Evolutionary conservation across 352 stramenopile genomes (phyloP).

Genomic region (Thalassiosira mediterranea): DNA sequence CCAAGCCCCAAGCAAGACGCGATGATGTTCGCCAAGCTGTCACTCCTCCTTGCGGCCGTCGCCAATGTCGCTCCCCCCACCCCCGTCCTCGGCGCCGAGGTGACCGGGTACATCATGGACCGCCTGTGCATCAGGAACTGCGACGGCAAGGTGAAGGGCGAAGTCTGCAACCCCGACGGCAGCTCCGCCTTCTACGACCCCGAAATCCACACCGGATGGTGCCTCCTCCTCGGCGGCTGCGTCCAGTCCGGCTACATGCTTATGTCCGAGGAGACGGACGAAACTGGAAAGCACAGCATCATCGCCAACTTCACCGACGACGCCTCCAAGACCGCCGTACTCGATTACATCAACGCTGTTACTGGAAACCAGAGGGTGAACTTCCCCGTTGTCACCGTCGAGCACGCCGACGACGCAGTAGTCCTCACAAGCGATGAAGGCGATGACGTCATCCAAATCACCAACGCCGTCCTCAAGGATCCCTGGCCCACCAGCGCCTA

Average conservation of each 20-base stretch:
- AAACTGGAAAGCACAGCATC: conserved; percentile 12
- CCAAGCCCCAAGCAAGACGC: no score
- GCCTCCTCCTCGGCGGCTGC: conserved; percentile 17
- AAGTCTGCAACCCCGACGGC: conserved; percentile 21
- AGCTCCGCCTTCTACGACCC: conserved; percentile 31
- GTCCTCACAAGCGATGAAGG: conserved; percentile 9
- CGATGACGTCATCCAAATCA: background rate
- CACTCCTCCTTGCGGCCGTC: conserved; percentile 1
- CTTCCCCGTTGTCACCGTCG: conserved; percentile 14
- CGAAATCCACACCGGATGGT: conserved; percentile 24
- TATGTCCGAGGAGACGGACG: conserved; percentile 12
- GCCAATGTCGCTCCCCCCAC: background rate
- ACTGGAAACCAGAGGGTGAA: background rate
- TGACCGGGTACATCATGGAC: background rate
- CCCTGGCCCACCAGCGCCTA: conserved; percentile 22
- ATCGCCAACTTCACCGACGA: conserved; percentile 17
- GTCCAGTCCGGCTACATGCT: conserved; percentile 13
- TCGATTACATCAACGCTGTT: conserved; percentile 18
- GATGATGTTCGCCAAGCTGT: conserved; percentile 7
- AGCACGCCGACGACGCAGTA: conserved; percentile 15
- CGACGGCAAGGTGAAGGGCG: background rate
- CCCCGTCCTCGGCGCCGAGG: background rate
- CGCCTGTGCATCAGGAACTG: conserved; percentile 20
- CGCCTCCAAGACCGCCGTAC: background rate
- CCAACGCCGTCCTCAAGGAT: conserved; percentile 14